Evolutionary conservation across 345 rosid genomes (phyloP), one percentile per base, ranked within the genome.

Genomic region (Tarenaya hassleriana): DNA sequence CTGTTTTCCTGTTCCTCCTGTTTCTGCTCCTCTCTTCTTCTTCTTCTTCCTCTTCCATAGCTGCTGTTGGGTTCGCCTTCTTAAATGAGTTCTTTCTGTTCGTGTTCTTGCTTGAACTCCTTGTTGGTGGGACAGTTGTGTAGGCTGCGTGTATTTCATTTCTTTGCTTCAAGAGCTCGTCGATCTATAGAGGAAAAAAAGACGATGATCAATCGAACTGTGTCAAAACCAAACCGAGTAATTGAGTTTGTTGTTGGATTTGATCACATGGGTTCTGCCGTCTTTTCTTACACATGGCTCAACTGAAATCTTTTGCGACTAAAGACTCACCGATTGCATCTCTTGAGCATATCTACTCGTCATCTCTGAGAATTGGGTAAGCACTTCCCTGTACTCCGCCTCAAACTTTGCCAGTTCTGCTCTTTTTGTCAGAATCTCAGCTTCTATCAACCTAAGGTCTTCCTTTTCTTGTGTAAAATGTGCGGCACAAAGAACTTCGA

Each of bases 361-460:
- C 95, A 94, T 88, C 69, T 86, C 87, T 0, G 94, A 77, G 67
- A 94, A 94, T 55, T 86, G 97, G 54, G 79, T 72, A 45, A 88
- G 72, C 15, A 94, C 98, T 94, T 88, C 97, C 68, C 85, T 74
- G 67, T 94, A 88, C 73, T 94, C 97, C 68, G 74, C 74, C 74
- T 94, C 99, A 60, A 94, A 94, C 78, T 86, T 81, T 44, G 91
- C 75, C 35, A 94, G 56, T 63, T 94, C 97, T 7, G 66, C 92
- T 21, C 95, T 77, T 75, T 88, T 94, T 18, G 81, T 72, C 37
- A 94, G 78, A 71, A 94, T 86, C 59, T 80, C 77, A 58, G 94
- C 78, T 73, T 94, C 99, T 29, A 94, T 82, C 24, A 80, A 79
- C 79, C 89, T 83, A 45, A 94, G 97, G 34, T 73, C 69, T 47